phyloP scores from a whole-genome alignment of 176 grass and related monocot genomes.

The Sorghum bicolor region Sorghum_bicolor_NCBIv3 NC_012872.2:3563001-3563500 shows the following conservation, averaged over 20 bases:
- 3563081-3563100: conserved; percentile 17
- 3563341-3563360: background rate
- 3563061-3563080: conserved; percentile 45
- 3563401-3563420: background rate
- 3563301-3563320: background rate
- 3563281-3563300: background rate
- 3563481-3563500: background rate
- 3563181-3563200: background rate
- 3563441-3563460: conserved; percentile 30
- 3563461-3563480: background rate
- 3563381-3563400: background rate
- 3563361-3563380: background rate
- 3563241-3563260: background rate
- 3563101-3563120: background rate
- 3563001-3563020: conserved; percentile 36
- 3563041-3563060: background rate
- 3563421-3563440: conserved; percentile 50
- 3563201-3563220: background rate
- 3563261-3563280: background rate
- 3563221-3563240: background rate
- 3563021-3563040: conserved; percentile 35
- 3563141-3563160: conserved; percentile 12
- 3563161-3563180: background rate
- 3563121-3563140: conserved; percentile 38
- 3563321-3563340: background rate